Base-by-base conservation (phyloP, 768 basidiomycete species). In the Tylopilus intermedius region DNA sequence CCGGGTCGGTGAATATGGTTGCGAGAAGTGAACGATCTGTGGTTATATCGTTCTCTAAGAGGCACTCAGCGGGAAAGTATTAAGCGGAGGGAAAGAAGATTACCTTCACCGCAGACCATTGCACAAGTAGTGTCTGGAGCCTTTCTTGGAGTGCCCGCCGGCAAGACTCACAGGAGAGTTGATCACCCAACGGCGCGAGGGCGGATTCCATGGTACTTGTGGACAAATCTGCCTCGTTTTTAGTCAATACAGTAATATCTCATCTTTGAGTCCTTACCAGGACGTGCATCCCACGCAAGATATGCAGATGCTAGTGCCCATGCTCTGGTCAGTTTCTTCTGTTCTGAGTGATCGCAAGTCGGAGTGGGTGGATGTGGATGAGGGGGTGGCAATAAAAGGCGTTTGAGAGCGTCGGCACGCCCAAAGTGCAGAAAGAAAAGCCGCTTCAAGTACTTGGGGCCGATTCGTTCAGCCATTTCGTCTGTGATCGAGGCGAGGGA, bases 391-490 rank as follows among this genome's bases (percentile, higher is more conserved):
- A 86, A 74, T 13, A 92, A 73, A 21, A 90, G 79, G 30, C 87
- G 81, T 65, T 91, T 92, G 30, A 92, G 76, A 9, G 89, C 89
- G 54, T 92, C 90, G 3, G 81, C 75, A 27, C 90, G 84, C 9
- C 90, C 89, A 61, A 90, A 84, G 61, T 92, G 90, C 24, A 92
- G 72, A 65, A 88, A 90, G 68, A 92, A 90, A 27, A 92, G 75
- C 30, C 86, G 81, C 61, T 88, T 90, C 56, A 92, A 72, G 62
- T 92, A 92, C 21, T 82, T 69, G 2, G 90, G 78, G 8, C 89
- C 88, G 47, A 92, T 90, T 40, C 73, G 76, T 44, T 76, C 72
- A 5, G 81, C 85, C 68, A 82, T 76, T 44, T 83, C 83, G 64
- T 93, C 90, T 3, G 84, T 81, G 43, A 93, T 69, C 0, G 78